Percentiles rank a stretch among this genome's conserved stretches.
Conservation (phyloP, 2,329 filamentous ascomycete genomes). For the Pseudogymnoascus pannorum region DNA sequence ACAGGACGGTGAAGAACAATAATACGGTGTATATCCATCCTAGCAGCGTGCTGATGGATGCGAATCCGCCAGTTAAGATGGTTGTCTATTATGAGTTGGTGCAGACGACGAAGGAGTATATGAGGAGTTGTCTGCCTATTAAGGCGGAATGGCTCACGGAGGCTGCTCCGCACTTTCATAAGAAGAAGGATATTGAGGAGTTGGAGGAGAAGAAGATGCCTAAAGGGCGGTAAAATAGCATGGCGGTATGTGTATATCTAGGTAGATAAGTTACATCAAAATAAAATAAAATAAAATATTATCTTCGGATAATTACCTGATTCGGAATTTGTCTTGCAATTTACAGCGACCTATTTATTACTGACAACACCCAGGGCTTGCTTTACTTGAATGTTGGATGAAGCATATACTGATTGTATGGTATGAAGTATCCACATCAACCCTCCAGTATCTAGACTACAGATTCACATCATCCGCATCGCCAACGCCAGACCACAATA, state of each 20-base stretch:
- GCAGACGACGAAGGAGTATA: slow-evolving; percentile 83
- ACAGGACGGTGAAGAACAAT: slow-evolving; percentile 86
- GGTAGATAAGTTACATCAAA: background rate
- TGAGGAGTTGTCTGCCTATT: slow-evolving; percentile 79
- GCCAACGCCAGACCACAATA: slow-evolving; percentile 6
- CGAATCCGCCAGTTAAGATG: slow-evolving; percentile 70
- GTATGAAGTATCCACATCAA: slow-evolving; percentile 6
- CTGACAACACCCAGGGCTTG: too few relatives aligned
- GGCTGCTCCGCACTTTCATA: slow-evolving; percentile 90
- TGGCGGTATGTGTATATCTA: background rate
- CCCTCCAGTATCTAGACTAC: slow-evolving; percentile 5
- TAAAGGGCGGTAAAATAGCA: slow-evolving; percentile 32
- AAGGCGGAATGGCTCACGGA: slow-evolving; percentile 80
- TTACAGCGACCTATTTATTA: too few relatives aligned
- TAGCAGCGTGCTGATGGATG: slow-evolving; percentile 69
- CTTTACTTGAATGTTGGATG: background rate
- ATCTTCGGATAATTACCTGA: background rate
- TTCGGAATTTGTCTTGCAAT: too few relatives aligned
- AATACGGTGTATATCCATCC: slow-evolving; percentile 90
- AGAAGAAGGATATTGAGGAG: slow-evolving; percentile 79
- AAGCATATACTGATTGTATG: slow-evolving; percentile 5
- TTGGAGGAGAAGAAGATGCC: slow-evolving; percentile 74
- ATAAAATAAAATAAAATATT: background rate
- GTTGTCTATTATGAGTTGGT: slow-evolving; percentile 83
- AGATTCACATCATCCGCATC: slow-evolving; percentile 4